Conservation (phyloP, 2,329 filamentous ascomycete genomes). For the Graphilbum sp. region DNA sequence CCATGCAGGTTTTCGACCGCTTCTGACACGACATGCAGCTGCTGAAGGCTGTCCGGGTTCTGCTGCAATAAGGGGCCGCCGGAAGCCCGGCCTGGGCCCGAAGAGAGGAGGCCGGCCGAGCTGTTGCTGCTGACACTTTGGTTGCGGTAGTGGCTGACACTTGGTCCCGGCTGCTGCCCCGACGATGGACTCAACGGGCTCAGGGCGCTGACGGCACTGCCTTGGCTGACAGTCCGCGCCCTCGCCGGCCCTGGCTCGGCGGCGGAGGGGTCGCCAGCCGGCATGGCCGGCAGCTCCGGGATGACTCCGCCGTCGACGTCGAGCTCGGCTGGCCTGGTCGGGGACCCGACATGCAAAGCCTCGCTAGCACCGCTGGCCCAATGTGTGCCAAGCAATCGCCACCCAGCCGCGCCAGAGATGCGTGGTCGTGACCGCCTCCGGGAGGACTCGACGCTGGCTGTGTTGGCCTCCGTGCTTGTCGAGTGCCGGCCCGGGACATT, state of each 20-base stretch:
- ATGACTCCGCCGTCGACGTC: conserved; percentile 16
- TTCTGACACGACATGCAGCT: conserved; percentile 24
- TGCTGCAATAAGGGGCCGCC: background rate
- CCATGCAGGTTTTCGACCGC: conserved; percentile 25
- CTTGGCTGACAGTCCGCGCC: conserved; percentile 13
- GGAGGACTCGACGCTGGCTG: no score
- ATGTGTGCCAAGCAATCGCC: no score
- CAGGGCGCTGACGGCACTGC: conserved; percentile 4
- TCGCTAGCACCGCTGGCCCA: conserved; percentile 24
- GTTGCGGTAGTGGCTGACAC: background rate
- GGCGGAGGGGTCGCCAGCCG: no score
- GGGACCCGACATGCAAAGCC: conserved; percentile 12
- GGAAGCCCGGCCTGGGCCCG: background rate
- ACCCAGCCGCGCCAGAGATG: no score
- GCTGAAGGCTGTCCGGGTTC: background rate
- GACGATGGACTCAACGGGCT: background rate
- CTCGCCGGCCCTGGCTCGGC: background rate
- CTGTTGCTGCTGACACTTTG: conserved; percentile 13
- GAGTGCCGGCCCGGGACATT: conserved; percentile 11
- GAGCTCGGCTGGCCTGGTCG: conserved; percentile 21
- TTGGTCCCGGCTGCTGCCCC: conserved; percentile 11
- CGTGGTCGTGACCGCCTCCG: no score
- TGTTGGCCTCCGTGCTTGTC: conserved; percentile 2
- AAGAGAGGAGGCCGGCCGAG: background rate
- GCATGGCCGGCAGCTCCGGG: conserved; percentile 19